These are phyloP conservation scores for Tardiomyces blankii DNA, from an alignment of 1,139 yeast species.

Conservation along the genomic window DNA sequence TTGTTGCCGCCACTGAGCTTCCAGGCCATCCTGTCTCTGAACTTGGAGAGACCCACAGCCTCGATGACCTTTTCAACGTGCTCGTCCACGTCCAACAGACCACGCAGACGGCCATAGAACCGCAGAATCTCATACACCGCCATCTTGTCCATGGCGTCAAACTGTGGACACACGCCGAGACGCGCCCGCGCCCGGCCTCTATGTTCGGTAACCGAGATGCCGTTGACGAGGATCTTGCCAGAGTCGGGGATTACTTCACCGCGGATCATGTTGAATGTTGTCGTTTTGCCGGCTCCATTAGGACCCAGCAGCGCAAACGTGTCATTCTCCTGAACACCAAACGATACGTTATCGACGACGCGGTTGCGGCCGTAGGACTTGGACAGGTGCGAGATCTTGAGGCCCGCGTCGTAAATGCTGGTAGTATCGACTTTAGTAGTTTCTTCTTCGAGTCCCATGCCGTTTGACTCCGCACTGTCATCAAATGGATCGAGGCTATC, in stretches of 20 bases:
- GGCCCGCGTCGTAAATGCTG: conserved; percentile 14
- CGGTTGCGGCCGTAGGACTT: conserved; percentile 18
- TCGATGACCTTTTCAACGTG: conserved; percentile 57
- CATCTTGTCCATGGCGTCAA: conserved; percentile 29
- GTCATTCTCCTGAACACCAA: conserved; percentile 25
- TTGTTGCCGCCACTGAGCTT: conserved; percentile 93
- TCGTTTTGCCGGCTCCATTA: conserved; percentile 97
- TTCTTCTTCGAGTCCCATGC: conserved; percentile 3
- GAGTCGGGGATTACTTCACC: conserved; percentile 30
- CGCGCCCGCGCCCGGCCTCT: conserved; percentile 22
- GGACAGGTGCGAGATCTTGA: conserved; percentile 21
- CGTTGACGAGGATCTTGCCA: conserved; percentile 24
- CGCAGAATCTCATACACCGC: conserved; percentile 23
- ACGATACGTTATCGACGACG: conserved; percentile 26
- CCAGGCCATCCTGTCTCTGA: conserved; percentile 22
- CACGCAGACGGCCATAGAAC: conserved; percentile 25
- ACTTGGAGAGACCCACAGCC: conserved; percentile 26
- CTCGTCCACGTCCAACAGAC: conserved; percentile 67
- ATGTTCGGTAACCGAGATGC: conserved; percentile 18
- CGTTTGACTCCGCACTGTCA: background rate
- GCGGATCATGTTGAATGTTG: conserved; percentile 58
- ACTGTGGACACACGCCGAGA: conserved; percentile 30
- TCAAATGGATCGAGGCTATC: background rate
- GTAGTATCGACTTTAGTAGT: conserved; percentile 3
- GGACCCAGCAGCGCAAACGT: conserved; percentile 58